Conservation (phyloP, 176 grass and related monocot genomes). For the Bolboschoenus planiculmis region DNA sequence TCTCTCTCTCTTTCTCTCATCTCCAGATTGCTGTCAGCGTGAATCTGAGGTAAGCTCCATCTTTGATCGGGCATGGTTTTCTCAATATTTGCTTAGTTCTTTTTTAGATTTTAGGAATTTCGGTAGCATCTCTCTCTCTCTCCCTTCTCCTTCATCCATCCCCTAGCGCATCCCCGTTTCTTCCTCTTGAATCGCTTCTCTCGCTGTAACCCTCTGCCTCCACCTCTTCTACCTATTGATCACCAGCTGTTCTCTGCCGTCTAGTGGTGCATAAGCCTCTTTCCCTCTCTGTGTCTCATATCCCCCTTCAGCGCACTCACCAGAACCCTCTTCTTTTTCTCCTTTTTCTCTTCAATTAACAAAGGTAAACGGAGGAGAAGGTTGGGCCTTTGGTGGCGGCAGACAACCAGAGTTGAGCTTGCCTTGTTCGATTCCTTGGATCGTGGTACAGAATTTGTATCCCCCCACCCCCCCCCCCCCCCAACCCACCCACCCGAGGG, state of each 20-base stretch:
- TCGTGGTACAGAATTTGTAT: neutral
- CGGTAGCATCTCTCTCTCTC: neutral
- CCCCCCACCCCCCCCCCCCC: neutral
- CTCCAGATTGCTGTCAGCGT: constrained; percentile 1
- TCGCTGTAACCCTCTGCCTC: too few relatives aligned
- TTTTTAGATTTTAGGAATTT: neutral
- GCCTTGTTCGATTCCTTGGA: neutral
- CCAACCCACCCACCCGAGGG: too few relatives aligned
- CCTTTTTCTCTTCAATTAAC: neutral
- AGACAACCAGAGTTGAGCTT: neutral
- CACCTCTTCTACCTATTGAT: too few relatives aligned
- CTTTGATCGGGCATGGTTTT: neutral
- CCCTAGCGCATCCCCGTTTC: neutral
- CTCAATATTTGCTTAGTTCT: constrained; percentile 7
- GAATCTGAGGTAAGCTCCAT: constrained; percentile 33
- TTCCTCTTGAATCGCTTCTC: neutral
- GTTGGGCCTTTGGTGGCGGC: neutral
- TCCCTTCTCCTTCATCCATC: neutral
- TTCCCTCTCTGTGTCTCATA: neutral
- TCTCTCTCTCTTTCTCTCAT: neutral
- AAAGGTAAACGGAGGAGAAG: neutral
- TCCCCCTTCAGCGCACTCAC: neutral
- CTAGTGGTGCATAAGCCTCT: neutral
- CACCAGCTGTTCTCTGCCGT: neutral
- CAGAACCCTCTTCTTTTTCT: neutral